Conservation (phyloP, 2,329 filamentous ascomycete species). For the Microsporum ferrugineum region DNA sequence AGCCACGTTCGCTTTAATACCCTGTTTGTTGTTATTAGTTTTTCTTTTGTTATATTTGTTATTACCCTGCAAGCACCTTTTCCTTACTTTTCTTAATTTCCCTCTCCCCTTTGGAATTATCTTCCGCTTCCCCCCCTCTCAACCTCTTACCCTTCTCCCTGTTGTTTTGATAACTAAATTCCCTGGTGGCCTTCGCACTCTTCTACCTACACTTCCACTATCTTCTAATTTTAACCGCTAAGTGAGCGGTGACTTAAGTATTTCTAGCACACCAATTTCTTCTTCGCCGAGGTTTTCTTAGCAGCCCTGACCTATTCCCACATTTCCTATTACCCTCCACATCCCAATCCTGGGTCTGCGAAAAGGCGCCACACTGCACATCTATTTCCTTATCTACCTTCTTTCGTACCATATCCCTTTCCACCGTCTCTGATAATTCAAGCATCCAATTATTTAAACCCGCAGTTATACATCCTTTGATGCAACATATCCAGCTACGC, state of each 20-base stretch:
- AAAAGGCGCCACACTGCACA: neutral
- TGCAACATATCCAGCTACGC: neutral
- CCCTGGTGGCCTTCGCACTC: neutral
- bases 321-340: neutral
- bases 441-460: neutral
- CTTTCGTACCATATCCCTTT: neutral
- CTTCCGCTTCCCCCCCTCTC: neutral
- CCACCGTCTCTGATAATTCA: neutral
- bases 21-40: constrained; percentile 15
- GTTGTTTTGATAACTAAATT: neutral
- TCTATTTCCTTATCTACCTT: neutral
- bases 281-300: neutral
- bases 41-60: constrained; percentile 17
- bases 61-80: neutral
- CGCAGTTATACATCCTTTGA: neutral
- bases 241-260: neutral
- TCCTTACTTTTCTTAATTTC: neutral
- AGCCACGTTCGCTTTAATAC: constrained; percentile 9
- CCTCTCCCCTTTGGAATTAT: neutral
- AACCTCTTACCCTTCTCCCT: neutral
- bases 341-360: neutral
- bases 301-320: neutral
- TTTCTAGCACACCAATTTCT: neutral
- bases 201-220: neutral
- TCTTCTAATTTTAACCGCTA: neutral